These are phyloP conservation scores for Agrocybe chaxingu DNA, from an alignment of 768 basidiomycete species.

Conservation along the genomic window DNA sequence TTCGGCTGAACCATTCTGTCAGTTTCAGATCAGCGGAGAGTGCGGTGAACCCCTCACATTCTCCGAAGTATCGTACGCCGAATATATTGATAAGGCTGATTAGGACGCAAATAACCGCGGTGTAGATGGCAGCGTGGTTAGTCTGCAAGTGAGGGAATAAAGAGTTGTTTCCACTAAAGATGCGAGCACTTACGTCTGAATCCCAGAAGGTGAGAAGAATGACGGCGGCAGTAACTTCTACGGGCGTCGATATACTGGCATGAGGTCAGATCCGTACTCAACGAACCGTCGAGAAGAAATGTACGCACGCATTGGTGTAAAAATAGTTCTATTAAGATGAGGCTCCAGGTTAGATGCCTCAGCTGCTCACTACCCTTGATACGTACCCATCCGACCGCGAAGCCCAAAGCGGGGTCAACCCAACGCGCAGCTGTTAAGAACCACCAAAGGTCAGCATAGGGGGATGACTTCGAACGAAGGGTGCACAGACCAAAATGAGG, in stretches of 20 bases:
- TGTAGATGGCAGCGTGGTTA: slow-evolving; percentile 53
- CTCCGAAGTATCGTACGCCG: slow-evolving; percentile 71
- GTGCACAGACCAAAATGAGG: slow-evolving; percentile 56
- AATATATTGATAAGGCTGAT: slow-evolving; percentile 65
- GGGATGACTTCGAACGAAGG: background rate
- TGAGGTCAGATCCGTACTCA: background rate
- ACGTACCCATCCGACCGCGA: slow-evolving; percentile 54
- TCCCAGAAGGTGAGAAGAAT: slow-evolving; percentile 77
- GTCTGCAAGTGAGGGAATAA: slow-evolving; percentile 24
- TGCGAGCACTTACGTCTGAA: slow-evolving; percentile 37
- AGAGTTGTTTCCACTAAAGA: slow-evolving; percentile 1
- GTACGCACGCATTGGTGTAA: slow-evolving; percentile 36
- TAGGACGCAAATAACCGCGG: slow-evolving; percentile 53
- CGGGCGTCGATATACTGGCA: slow-evolving; percentile 57
- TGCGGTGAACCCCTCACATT: slow-evolving; percentile 35
- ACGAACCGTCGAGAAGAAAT: background rate
- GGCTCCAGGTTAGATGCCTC: background rate
- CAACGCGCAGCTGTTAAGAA: slow-evolving; percentile 42
- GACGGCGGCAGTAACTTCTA: slow-evolving; percentile 73
- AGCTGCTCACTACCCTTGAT: too few relatives aligned
- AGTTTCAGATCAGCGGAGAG: background rate
- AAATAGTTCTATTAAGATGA: slow-evolving; percentile 34
- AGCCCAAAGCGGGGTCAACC: slow-evolving; percentile 59
- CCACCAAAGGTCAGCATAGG: background rate
- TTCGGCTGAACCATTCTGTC: slow-evolving; percentile 40